Evolutionary conservation across 768 basidiomycete species (phyloP).

Genomic region (Mycena venus): DNA sequence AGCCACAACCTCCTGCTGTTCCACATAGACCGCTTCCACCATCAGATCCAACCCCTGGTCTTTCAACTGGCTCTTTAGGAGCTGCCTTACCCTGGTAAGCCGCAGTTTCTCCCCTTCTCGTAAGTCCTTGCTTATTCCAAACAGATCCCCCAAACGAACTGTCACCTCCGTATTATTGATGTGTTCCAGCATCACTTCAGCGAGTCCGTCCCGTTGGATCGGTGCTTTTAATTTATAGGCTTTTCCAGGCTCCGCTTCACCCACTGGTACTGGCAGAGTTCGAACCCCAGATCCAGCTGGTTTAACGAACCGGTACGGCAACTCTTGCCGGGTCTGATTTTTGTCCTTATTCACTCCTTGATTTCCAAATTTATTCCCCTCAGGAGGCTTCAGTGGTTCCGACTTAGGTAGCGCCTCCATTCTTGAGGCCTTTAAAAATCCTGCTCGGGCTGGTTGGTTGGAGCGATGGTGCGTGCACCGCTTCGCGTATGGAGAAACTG

Average conservation of each 20-base stretch:
- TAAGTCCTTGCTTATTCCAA: constrained; percentile 7
- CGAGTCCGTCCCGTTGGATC: not conserved
- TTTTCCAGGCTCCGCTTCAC: not conserved
- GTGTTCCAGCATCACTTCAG: not conserved
- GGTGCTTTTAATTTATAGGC: not conserved
- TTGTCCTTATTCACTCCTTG: not conserved
- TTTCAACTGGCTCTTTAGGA: not conserved
- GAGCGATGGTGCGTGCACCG: not conserved
- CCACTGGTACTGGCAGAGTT: not conserved
- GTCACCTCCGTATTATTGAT: constrained; percentile 10
- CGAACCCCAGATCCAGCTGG: not conserved
- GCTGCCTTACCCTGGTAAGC: not conserved
- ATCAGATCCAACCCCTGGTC: not conserved
- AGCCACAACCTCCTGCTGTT: not conserved
- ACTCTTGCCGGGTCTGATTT: not conserved
- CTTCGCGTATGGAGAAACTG: not conserved
- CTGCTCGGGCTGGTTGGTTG: not conserved
- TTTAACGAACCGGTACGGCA: not conserved
- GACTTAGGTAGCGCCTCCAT: not conserved
- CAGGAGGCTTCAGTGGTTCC: not conserved
- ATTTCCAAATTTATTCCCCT: not conserved
- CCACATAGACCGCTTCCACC: not conserved
- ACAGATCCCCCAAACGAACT: not conserved
- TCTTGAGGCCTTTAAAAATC: constrained; percentile 2
- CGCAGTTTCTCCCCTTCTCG: not conserved